Base-by-base conservation (phyloP, 306 rosid genomes). In the Astragalus glycyphyllos region DNA sequence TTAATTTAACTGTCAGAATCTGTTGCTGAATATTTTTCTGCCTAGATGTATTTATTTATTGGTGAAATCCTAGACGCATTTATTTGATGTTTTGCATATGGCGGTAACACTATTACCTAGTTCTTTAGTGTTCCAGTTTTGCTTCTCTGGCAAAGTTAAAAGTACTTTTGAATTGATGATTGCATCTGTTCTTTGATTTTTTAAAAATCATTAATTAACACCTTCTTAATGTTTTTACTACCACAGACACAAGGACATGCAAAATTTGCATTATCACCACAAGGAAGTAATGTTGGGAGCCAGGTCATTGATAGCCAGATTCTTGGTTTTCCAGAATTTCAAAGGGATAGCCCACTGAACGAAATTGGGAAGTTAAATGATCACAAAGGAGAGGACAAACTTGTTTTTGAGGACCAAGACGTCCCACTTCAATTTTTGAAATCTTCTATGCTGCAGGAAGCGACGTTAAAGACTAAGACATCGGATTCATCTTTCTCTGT, bases 241-340 rank as follows among this genome's bases (percentile, higher is more conserved):
- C 61, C 60, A 48, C 81, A 88, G 96, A 72, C 76, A 68, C 76
- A 65, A 3, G 76, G 78, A 50, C 80, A 44, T 8, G 72, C 89
- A 11, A 79, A 81, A 45, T 84, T 77, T 74, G 90, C 87, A 3
- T 81, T 86, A 54, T 80, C 87, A 15, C 84, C 82, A 42, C 84
- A 80, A 42, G 96, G 87, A 68, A 82, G 82, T 58, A 65, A 64
- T 57, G 81, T 74, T 38, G 80, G 84, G 71, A 88, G 78, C 74
- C 86, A 81, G 78, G 80, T 73, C 49, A 72, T 86, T 26, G 84
- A 75, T 63, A 74, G 72, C 45, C 73, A 77, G 75, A 71, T 84
- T 73, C 65, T 83, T 58, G 86, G 84, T 16, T 84, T 87, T 26
- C 86, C 80, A 8, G 79, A 82, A 58, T 79, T 76, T 71, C 88